phyloP scores from a whole-genome alignment of 2,329 filamentous ascomycete species.

The Fusarium lateritium region DNA sequence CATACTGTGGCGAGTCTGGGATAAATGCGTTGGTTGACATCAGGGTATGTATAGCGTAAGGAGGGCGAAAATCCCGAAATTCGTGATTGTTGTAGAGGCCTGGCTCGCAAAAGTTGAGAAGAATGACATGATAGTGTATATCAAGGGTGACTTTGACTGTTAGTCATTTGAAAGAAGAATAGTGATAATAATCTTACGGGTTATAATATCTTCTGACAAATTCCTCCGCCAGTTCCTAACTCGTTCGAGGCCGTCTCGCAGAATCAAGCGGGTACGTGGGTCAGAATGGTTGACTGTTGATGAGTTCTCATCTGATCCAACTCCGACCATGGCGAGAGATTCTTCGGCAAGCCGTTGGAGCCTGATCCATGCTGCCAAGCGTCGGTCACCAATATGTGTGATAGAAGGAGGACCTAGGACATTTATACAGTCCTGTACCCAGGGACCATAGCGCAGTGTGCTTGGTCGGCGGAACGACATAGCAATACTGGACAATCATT shows the following conservation, averaged over 20 bases:
- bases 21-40: neutral
- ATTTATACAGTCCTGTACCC: constrained; percentile 12
- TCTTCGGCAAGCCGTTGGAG: constrained; percentile 31
- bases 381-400: constrained; percentile 8
- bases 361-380: constrained; percentile 13
- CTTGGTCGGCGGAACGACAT: constrained; percentile 22
- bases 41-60: constrained; percentile 14
- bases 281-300: constrained; percentile 14
- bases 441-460: constrained; percentile 17
- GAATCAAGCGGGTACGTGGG: constrained; percentile 14
- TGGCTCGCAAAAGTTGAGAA: constrained; percentile 19
- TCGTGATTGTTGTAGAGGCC: constrained; percentile 24
- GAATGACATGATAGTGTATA: constrained; percentile 31
- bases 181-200: neutral
- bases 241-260: constrained; percentile 4
- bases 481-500: constrained; percentile 17
- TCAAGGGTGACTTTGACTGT: constrained; percentile 14
- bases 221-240: constrained; percentile 15
- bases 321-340: constrained; percentile 10
- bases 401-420: constrained; percentile 5
- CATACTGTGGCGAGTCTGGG: neutral
- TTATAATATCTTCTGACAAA: constrained; percentile 16
- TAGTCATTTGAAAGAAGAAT: neutral
- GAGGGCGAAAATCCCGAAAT: constrained; percentile 26
- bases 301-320: constrained; percentile 7